Base-by-base conservation (phyloP, 306 rosid genomes). In the Canavalia ensiformis region DNA sequence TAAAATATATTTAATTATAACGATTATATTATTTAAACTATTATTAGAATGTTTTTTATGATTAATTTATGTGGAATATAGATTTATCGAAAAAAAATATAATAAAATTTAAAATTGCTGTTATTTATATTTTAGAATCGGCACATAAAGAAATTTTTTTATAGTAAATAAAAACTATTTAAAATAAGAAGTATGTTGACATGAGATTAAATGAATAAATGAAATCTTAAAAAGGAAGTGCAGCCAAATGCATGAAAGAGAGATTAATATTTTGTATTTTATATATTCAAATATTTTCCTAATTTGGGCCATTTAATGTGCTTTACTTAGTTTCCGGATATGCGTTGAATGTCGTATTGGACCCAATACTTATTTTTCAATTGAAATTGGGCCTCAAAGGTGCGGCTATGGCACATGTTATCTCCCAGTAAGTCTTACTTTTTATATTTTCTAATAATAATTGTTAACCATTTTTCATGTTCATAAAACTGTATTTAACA, bases 321-420 rank as follows among this genome's bases (percentile, higher is more conserved):
- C 3, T 64, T 58, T 56, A 18, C 25, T 9, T 55, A 95, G 98
- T 90, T 83, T 59, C 77, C 3, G 98, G 98, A 63, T 90, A 92
- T 45, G 69, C 89, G 12, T 5, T 84, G 44, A 95, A 95, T 77
- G 84, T 92, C 41, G 75, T 77, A 31, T 86, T 95, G 85, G 98
- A 91, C 37, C 98, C 98, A 3, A 47, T 95, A 54, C 80, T 95
- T 42, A 95, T 95, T 56, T 95, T 95, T 68, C 76, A 45, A 31
- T 82, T 87, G 74, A 82, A 83, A 55, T 8, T 92, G 84, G 98
- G 98, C 44, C 75, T 95, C 70, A 84, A 80, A 63, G 98, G 98
- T 76, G 98, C 98, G 73, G 98, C 98, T 65, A 79, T 95, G 18
- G 86, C 98, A n/a, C 98, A 95, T 77, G 98, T 92, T 82, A 29